Conservation (phyloP, 352 stramenopile species). For the Peronosclerospora sorghi region DNA sequence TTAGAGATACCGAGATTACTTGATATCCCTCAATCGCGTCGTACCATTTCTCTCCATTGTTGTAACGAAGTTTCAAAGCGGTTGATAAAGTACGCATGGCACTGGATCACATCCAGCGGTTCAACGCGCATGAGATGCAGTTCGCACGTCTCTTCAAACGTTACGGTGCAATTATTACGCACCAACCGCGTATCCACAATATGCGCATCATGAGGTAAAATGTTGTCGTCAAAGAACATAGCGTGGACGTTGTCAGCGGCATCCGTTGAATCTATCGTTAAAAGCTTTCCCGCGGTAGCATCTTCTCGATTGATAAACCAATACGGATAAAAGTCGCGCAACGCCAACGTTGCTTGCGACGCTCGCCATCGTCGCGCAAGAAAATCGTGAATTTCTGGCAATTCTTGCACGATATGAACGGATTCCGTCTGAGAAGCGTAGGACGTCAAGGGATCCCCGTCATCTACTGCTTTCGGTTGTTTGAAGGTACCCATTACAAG, state of each 20-base stretch:
- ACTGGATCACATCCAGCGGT: conserved; percentile 45
- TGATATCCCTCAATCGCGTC: too few relatives aligned
- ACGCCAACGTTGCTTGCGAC: conserved; percentile 44
- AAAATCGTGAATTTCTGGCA: conserved; percentile 41
- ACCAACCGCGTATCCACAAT: conserved; percentile 52
- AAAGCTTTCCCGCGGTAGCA: conserved; percentile 41
- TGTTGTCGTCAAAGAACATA: conserved; percentile 81
- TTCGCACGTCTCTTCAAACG: conserved; percentile 31
- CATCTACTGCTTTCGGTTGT: conserved; percentile 28
- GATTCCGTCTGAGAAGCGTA: conserved; percentile 16
- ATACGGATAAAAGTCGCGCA: conserved; percentile 69
- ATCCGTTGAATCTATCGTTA: conserved; percentile 32
- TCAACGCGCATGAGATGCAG: conserved; percentile 51
- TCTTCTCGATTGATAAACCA: conserved; percentile 53
- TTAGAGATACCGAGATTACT: too few relatives aligned
- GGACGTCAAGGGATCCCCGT: conserved; percentile 20
- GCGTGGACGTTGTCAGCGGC: conserved; percentile 18
- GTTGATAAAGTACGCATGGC: conserved; percentile 41
- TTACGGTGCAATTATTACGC: conserved; percentile 15
- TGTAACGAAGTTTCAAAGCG: conserved; percentile 30
- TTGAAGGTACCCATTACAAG: conserved; percentile 65
- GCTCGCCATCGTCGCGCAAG: conserved; percentile 37
- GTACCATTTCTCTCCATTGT: conserved; percentile 4
- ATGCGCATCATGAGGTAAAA: conserved; percentile 49
- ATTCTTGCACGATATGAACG: conserved; percentile 20